Conservation (phyloP, 169 alveolate species). For the Eimeria necatrix region DNA sequence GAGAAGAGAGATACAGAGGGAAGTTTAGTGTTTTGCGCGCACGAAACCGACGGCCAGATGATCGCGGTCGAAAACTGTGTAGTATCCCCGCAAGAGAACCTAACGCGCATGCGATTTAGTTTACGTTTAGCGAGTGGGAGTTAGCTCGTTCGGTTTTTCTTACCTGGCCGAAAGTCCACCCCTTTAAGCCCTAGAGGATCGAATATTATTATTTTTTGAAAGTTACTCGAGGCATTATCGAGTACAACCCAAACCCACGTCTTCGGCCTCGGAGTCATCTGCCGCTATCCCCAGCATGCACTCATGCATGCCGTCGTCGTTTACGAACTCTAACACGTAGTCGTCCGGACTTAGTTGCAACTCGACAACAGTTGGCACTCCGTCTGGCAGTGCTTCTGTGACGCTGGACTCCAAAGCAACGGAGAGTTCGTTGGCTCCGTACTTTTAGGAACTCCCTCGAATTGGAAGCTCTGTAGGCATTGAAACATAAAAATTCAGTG, state of each 20-base stretch:
- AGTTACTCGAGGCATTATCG: not conserved
- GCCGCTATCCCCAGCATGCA: slow-evolving; percentile 83
- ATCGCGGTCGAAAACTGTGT: slow-evolving; percentile 83
- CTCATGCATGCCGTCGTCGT: slow-evolving; percentile 76
- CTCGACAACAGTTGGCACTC: slow-evolving; percentile 55
- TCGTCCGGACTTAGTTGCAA: slow-evolving; percentile 81
- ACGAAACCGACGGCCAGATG: slow-evolving; percentile 80
- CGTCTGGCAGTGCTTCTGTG: slow-evolving; percentile 21
- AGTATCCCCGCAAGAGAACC: slow-evolving; percentile 80
- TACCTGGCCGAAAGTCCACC: slow-evolving; percentile 84
- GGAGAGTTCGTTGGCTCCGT: not conserved
- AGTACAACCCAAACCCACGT: not conserved
- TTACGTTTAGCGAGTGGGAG: not conserved
- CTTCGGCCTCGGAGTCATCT: slow-evolving; percentile 80
- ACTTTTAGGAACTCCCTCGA: slow-evolving; percentile 62
- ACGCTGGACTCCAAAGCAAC: not conserved
- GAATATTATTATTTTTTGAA: not conserved
- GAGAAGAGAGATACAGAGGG: too few relatives aligned
- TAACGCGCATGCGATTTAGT: not conserved
- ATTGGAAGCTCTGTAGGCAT: slow-evolving; percentile 46
- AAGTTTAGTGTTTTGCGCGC: slow-evolving; percentile 66
- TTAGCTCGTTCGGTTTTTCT: not conserved
- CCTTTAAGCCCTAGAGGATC: slow-evolving; percentile 53
- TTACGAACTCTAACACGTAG: slow-evolving; percentile 80
- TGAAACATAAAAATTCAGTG: not conserved